Percentiles rank a stretch among this genome's conserved stretches.
Conservation (phyloP, 192 early-diverging fungal genomes). For the Coemansia sp. region DNA sequence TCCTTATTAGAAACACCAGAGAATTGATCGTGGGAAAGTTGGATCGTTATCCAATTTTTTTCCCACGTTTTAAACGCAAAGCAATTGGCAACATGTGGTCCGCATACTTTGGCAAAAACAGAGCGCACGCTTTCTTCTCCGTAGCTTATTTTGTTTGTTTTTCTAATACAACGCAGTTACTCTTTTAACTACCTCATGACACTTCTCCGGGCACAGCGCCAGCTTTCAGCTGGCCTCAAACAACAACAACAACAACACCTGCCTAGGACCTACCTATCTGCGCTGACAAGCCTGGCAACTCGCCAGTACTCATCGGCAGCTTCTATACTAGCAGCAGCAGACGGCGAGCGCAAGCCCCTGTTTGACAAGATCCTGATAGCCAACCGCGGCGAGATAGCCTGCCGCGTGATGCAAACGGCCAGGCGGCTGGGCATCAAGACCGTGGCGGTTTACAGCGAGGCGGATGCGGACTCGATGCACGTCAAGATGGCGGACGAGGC, state of each 20-base stretch:
- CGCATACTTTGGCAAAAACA: no score
- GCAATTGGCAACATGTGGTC: no score
- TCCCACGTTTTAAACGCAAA: no score
- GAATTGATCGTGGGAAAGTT: no score
- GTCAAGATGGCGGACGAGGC: slow-evolving; percentile 93
- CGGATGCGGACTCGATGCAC: slow-evolving; percentile 83
- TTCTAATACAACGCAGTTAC: not conserved
- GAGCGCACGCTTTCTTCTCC: not conserved
- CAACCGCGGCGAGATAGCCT: slow-evolving; percentile 88
- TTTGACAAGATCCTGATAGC: slow-evolving; percentile 98
- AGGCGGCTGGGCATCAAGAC: slow-evolving; percentile 91
- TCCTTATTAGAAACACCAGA: no score
- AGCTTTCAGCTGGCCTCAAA: not conserved
- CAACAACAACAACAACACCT: no score
- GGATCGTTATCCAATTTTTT: no score
- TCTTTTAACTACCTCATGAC: not conserved
- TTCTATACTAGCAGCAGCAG: not conserved
- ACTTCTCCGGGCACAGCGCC: not conserved
- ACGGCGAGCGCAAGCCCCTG: slow-evolving; percentile 55
- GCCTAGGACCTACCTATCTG: no score
- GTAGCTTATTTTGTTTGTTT: not conserved
- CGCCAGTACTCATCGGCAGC: not conserved
- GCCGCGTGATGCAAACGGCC: slow-evolving; percentile 78
- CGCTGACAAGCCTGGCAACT: not conserved
- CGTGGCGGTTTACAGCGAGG: slow-evolving; percentile 90